phyloP scores from a whole-genome alignment of 2,329 filamentous ascomycete genomes.

The Nigrospora sphaerica region DNA sequence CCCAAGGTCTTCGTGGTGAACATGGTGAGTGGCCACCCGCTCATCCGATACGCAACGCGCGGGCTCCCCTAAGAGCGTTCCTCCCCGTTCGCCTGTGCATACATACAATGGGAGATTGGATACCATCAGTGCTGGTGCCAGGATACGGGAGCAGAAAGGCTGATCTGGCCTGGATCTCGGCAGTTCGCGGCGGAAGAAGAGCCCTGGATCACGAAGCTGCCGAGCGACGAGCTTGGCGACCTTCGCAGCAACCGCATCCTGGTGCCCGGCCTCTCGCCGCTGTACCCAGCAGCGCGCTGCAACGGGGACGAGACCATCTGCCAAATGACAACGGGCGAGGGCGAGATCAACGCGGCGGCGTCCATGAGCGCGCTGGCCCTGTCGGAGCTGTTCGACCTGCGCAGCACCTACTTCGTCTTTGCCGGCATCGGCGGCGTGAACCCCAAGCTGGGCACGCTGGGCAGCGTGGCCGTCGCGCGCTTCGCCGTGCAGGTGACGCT shows the following conservation, averaged over 20 bases:
- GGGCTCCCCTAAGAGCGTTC: neutral
- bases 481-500: conserved; percentile 69
- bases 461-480: conserved; percentile 58
- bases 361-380: conserved; percentile 58
- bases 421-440: conserved; percentile 70
- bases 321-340: conserved; percentile 61
- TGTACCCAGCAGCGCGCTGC: conserved; percentile 61
- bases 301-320: conserved; percentile 54
- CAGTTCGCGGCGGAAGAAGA: conserved; percentile 57
- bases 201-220: conserved; percentile 51
- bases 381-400: conserved; percentile 56
- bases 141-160: too few species aligned
- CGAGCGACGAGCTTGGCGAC: conserved; percentile 38
- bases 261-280: conserved; percentile 55
- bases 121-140: too few species aligned
- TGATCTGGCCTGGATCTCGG: too few species aligned
- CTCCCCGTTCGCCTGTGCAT: too few species aligned
- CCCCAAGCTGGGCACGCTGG: conserved; percentile 59
- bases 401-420: conserved; percentile 62
- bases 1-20: conserved; percentile 58
- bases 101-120: neutral
- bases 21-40: conserved; percentile 38
- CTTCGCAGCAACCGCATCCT: conserved; percentile 50
- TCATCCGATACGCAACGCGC: neutral
- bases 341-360: conserved; percentile 68